phyloP scores from a whole-genome alignment of 2,329 filamentous ascomycete genomes.

The Fusarium burgessii region DNA sequence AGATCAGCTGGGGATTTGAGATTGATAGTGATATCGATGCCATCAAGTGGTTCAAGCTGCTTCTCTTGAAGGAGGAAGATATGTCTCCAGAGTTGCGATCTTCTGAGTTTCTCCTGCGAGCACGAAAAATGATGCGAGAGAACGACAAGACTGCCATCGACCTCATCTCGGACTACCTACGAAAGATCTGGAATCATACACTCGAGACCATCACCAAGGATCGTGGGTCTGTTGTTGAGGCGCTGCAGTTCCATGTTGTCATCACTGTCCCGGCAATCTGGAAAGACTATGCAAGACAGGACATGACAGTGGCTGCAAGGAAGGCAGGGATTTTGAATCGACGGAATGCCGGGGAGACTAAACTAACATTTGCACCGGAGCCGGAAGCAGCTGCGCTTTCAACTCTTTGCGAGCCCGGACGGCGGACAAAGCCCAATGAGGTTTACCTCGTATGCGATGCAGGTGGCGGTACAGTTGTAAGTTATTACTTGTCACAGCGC shows the following conservation, averaged over 20 bases:
- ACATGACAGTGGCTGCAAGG: not conserved
- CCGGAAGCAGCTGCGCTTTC: not conserved
- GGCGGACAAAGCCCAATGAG: not conserved
- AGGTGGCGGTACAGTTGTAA: not conserved
- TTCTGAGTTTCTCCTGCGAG: not conserved
- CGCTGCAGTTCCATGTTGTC: not conserved
- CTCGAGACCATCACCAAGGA: not conserved
- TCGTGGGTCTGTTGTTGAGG: not conserved
- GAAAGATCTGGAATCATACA: not conserved
- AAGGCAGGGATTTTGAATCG: not conserved
- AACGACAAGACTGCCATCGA: not conserved
- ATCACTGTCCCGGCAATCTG: slow-evolving; percentile 2
- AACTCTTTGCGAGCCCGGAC: not conserved
- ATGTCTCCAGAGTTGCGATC: not conserved
- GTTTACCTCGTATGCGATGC: slow-evolving; percentile 1
- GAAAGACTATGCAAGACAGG: not conserved
- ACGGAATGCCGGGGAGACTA: not conserved
- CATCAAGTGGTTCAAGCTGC: slow-evolving; percentile 1
- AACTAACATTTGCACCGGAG: not conserved
- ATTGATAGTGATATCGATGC: not conserved
- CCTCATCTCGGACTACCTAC: not conserved
- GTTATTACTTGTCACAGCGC: not conserved
- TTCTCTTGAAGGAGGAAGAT: not conserved
- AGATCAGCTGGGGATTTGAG: not conserved
- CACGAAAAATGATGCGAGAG: not conserved